phyloP scores from a whole-genome alignment of 495 filamentous ascomycete genomes.

The Trichocladium antarcticum region DNA sequence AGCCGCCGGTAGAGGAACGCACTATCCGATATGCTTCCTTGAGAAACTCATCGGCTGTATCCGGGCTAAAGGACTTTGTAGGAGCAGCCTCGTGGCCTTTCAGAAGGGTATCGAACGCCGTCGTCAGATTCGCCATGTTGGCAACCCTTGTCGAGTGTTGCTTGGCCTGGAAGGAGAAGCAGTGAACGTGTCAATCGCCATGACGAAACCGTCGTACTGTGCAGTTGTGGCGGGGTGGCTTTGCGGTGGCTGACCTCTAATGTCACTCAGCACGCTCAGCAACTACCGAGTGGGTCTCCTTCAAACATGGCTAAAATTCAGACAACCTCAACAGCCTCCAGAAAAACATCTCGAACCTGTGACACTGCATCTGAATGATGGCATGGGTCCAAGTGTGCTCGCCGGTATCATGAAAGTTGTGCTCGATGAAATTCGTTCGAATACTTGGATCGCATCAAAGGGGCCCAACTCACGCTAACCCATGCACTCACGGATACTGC shows the following conservation, averaged over 20 bases:
- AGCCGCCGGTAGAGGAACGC: slow-evolving; percentile 21
- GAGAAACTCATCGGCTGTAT: slow-evolving; percentile 71
- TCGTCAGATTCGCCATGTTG: slow-evolving; percentile 60
- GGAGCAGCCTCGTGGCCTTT: slow-evolving; percentile 41
- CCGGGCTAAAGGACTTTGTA: slow-evolving; percentile 34
- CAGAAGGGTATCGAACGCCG: slow-evolving; percentile 57
- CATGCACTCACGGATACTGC: too few species aligned
- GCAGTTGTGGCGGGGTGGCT: neutral
- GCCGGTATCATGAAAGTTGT: too few species aligned
- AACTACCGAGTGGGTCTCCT: too few species aligned
- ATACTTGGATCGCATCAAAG: neutral
- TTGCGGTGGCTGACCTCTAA: too few species aligned
- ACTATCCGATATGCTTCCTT: slow-evolving; percentile 95
- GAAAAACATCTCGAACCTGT: too few species aligned
- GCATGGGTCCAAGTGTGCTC: too few species aligned
- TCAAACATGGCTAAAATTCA: too few species aligned
- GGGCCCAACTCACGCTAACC: neutral
- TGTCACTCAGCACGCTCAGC: too few species aligned
- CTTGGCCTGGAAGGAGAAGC: neutral
- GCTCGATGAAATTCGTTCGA: too few species aligned
- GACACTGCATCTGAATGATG: too few species aligned
- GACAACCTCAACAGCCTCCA: too few species aligned
- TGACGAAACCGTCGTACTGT: neutral
- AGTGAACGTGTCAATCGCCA: slow-evolving; percentile 5
- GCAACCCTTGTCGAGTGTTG: neutral